phyloP scores from a whole-genome alignment of 1,284 basidiomycete species.

The Ustilago bromivora region DNA sequence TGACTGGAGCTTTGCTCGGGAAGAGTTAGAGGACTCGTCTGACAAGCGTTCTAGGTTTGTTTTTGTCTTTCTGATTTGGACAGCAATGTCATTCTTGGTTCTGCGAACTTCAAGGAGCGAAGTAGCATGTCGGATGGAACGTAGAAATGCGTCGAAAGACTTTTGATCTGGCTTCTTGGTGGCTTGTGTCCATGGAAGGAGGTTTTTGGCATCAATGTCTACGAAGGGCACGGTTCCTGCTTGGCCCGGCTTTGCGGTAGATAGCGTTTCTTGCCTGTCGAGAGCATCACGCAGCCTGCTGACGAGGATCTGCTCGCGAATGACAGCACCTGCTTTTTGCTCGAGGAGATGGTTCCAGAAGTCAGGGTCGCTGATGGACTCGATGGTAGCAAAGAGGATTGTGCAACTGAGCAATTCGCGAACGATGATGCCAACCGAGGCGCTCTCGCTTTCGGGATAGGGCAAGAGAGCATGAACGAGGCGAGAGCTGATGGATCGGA shows the following conservation, averaged over 20 bases:
- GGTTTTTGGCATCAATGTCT: slow-evolving; percentile 28
- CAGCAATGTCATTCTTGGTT: slow-evolving; percentile 51
- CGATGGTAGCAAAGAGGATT: slow-evolving; percentile 86
- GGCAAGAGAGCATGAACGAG: slow-evolving; percentile 81
- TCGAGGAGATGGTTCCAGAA: slow-evolving; percentile 95
- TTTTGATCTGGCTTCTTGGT: slow-evolving; percentile 41
- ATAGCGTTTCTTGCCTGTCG: slow-evolving; percentile 64
- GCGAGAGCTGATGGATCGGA: slow-evolving; percentile 78
- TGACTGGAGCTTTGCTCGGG: slow-evolving; percentile 70
- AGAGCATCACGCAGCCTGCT: slow-evolving; percentile 73
- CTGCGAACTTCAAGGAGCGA: slow-evolving; percentile 56
- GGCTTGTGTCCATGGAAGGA: slow-evolving; percentile 33
- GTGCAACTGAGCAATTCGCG: slow-evolving; percentile 85
- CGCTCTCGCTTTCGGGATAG: slow-evolving; percentile 79
- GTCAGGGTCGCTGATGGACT: slow-evolving; percentile 92
- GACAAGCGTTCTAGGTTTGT: slow-evolving; percentile 38
- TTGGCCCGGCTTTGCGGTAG: slow-evolving; percentile 9
- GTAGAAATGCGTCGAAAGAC: slow-evolving; percentile 50
- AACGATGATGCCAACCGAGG: slow-evolving; percentile 79
- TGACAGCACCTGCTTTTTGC: slow-evolving; percentile 86
- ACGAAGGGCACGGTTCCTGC: slow-evolving; percentile 20
- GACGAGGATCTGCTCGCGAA: slow-evolving; percentile 82
- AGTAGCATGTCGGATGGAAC: slow-evolving; percentile 31
- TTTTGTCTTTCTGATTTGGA: slow-evolving; percentile 59
- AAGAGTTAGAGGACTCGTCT: slow-evolving; percentile 24